Percentiles rank a stretch among this genome's conserved stretches.
phyloP scores from a whole-genome alignment of 2,329 filamentous ascomycete species.

The Salinomyces thailandicus region DNA sequence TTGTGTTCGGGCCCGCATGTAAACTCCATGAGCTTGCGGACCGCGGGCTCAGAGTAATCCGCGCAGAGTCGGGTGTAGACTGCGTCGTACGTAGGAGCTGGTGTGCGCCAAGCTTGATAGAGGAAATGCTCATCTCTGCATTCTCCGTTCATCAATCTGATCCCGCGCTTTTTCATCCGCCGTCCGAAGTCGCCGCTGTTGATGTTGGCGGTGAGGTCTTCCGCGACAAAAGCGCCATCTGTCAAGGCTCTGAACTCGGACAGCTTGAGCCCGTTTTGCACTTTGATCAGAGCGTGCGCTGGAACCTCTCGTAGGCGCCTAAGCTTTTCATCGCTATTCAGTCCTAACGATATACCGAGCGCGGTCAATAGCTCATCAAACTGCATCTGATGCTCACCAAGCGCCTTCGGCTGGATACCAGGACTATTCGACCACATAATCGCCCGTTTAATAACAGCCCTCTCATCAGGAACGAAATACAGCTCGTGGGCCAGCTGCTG shows the following conservation, averaged over 20 bases:
- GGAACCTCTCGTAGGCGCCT: conserved; percentile 33
- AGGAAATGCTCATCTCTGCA: conserved; percentile 44
- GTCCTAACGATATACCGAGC: conserved; percentile 33
- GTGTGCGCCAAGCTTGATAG: conserved; percentile 43
- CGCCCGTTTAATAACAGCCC: conserved; percentile 40
- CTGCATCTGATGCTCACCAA: conserved; percentile 39
- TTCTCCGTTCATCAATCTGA: conserved; percentile 45
- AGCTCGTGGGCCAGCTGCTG: conserved; percentile 49
- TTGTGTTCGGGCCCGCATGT: conserved; percentile 31
- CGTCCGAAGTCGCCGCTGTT: conserved; percentile 40
- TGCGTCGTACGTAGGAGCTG: conserved; percentile 31
- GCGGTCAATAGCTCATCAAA: conserved; percentile 40
- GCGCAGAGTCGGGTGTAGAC: conserved; percentile 39
- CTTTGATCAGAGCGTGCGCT: conserved; percentile 32
- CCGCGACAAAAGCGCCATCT: conserved; percentile 39
- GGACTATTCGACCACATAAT: conserved; percentile 46
- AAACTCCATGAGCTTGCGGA: conserved; percentile 33
- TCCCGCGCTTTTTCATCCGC: conserved; percentile 33
- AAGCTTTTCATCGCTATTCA: conserved; percentile 37
- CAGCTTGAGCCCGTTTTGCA: conserved; percentile 33
- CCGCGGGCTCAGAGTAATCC: conserved; percentile 40
- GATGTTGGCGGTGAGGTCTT: conserved; percentile 35
- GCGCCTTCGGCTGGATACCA: conserved; percentile 44
- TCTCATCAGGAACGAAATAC: conserved; percentile 33
- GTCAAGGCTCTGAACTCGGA: conserved; percentile 46